Percentiles rank a stretch among this genome's conserved stretches.
Evolutionary conservation across 345 rosid genomes (phyloP).

Genomic region (Aquilaria yunnanensis): DNA sequence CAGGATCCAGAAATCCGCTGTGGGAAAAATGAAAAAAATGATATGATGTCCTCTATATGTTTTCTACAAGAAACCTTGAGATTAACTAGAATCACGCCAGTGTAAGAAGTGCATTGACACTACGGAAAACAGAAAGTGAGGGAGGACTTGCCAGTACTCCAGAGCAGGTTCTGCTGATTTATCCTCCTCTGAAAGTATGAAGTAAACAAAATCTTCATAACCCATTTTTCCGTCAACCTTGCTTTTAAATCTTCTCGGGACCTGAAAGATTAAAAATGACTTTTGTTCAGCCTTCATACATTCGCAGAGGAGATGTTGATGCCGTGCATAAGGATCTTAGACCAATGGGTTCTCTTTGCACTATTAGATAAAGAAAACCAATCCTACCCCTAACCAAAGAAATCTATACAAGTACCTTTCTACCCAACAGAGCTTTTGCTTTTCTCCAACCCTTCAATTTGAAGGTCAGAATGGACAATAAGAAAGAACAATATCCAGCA

Average conservation of each 20-base stretch:
- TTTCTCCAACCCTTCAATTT: too few relatives aligned
- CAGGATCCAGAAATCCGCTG: too few relatives aligned
- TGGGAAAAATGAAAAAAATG: too few relatives aligned
- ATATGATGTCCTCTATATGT: too few relatives aligned
- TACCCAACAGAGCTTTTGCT: too few relatives aligned
- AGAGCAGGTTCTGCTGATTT: conserved; percentile 88
- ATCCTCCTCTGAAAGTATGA: conserved; percentile 89
- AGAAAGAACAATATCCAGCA: not conserved
- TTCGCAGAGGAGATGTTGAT: not conserved
- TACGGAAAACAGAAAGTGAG: not conserved
- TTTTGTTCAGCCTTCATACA: not conserved
- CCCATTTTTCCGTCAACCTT: conserved; percentile 78
- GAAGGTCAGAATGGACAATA: not conserved
- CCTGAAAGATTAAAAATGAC: conserved; percentile 31
- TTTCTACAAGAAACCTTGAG: too few relatives aligned
- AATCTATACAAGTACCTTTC: too few relatives aligned
- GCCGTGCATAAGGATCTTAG: too few relatives aligned
- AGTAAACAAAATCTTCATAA: conserved; percentile 94
- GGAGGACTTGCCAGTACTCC: conserved; percentile 61
- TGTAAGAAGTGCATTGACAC: not conserved
- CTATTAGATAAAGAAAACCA: conserved; percentile 4
- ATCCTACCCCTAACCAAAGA: too few relatives aligned
- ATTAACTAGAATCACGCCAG: too few relatives aligned
- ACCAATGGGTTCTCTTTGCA: not conserved
- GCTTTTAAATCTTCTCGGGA: conserved; percentile 64